Evolutionary conservation across 1,284 basidiomycete genomes (phyloP).

Genomic region (Gastroboletus turbinatus): DNA sequence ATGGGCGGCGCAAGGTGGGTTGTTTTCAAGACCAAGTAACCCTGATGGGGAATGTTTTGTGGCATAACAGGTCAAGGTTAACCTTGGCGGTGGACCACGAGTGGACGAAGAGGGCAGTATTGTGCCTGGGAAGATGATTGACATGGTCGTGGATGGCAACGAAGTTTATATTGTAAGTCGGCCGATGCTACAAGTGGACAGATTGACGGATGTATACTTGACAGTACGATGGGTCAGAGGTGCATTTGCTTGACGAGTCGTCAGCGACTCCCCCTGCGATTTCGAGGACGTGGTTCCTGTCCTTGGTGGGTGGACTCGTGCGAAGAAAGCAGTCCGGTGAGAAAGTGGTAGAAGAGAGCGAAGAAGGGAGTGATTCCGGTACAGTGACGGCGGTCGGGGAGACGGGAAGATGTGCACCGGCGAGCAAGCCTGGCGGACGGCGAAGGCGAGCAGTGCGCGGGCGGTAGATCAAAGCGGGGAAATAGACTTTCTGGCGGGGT

Average conservation of each 20-base stretch:
- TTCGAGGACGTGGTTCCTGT: conserved; percentile 52
- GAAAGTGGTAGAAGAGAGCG: conserved; percentile 7
- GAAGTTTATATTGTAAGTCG: conserved; percentile 69
- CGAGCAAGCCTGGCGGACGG: conserved; percentile 56
- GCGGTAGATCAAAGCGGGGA: conserved; percentile 26
- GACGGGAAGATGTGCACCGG: conserved; percentile 32
- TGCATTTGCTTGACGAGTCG: conserved; percentile 51
- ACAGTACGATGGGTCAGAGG: conserved; percentile 50
- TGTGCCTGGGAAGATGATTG: conserved; percentile 53
- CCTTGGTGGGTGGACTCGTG: conserved; percentile 37
- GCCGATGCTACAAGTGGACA: conserved; percentile 8
- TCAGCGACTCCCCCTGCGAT: conserved; percentile 48
- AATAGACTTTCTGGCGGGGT: conserved; percentile 12
- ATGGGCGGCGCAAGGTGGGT: conserved; percentile 65
- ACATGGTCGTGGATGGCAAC: conserved; percentile 75
- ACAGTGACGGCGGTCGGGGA: conserved; percentile 36
- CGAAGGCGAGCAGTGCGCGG: conserved; percentile 53
- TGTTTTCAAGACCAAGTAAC: not conserved
- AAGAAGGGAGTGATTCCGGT: conserved; percentile 34
- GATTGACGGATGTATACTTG: conserved; percentile 11
- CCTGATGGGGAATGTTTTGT: conserved; percentile 4
- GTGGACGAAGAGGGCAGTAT: conserved; percentile 56
- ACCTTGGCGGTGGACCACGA: conserved; percentile 54
- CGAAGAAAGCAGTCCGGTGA: conserved; percentile 16
- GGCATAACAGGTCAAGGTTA: conserved; percentile 60